Conservation (phyloP, 345 rosid genomes). For the Garcia nutans region DNA sequence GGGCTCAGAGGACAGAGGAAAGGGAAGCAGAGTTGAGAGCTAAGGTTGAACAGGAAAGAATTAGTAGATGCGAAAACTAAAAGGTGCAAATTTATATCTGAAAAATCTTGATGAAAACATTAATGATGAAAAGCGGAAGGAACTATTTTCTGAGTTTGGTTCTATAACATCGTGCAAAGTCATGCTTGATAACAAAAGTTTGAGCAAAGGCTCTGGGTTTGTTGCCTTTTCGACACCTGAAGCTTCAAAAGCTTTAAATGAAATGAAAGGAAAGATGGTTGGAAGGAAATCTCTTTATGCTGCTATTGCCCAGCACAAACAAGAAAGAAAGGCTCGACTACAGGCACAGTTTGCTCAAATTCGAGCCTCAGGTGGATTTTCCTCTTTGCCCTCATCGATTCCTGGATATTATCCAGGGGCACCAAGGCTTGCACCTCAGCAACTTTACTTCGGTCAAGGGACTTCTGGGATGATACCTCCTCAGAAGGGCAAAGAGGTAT, state of each 20-base stretch:
- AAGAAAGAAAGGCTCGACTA: slow-evolving; percentile 60
- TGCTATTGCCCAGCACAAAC: slow-evolving; percentile 74
- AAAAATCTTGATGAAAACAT: slow-evolving; percentile 65
- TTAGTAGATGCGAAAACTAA: slow-evolving; percentile 47
- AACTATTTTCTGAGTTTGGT: slow-evolving; percentile 64
- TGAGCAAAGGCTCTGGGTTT: slow-evolving; percentile 72
- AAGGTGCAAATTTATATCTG: slow-evolving; percentile 61
- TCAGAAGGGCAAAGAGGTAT: slow-evolving; percentile 81
- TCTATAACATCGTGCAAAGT: slow-evolving; percentile 71
- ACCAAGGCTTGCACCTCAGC: too few relatives aligned
- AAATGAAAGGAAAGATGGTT: slow-evolving; percentile 67
- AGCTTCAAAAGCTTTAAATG: slow-evolving; percentile 61
- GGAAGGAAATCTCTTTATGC: slow-evolving; percentile 67
- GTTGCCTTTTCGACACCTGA: slow-evolving; percentile 66
- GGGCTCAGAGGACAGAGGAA: slow-evolving; percentile 68
- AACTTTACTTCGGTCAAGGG: slow-evolving; percentile 44
- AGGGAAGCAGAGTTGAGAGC: slow-evolving; percentile 61
- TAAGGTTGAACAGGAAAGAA: slow-evolving; percentile 59
- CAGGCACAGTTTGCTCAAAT: slow-evolving; percentile 34
- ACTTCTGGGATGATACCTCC: slow-evolving; percentile 69
- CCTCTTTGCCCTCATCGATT: too few relatives aligned
- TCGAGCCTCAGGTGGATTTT: too few relatives aligned
- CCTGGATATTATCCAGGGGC: too few relatives aligned
- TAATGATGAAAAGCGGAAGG: slow-evolving; percentile 55
- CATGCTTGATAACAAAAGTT: slow-evolving; percentile 51